A percentile compares a stretch with the other conserved stretches of the same genome.
phyloP scores from a whole-genome alignment of 2,329 filamentous ascomycete species.

The Colletotrichum acutatum region DNA sequence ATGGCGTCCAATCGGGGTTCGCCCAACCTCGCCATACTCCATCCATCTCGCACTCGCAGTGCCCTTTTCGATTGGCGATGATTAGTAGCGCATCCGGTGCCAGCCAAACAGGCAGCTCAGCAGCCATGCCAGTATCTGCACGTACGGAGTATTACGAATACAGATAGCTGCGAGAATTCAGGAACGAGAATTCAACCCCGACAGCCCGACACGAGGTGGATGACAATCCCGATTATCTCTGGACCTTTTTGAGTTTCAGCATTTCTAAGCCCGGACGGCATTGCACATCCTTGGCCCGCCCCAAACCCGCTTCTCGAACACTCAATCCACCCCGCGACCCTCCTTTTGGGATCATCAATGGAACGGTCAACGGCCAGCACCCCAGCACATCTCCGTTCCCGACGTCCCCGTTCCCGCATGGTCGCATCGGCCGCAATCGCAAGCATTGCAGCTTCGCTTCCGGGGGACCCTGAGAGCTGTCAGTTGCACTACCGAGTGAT shows the following conservation, averaged over 20 bases:
- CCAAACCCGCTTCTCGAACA: not conserved
- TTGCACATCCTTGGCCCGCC: not conserved
- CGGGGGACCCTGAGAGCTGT: not conserved
- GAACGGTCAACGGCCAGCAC: not conserved
- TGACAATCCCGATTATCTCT: not conserved
- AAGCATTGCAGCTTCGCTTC: not conserved
- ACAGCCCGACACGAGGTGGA: not conserved
- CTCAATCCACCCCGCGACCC: not conserved
- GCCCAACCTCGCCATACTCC: not conserved
- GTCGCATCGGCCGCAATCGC: not conserved
- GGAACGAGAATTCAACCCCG: no score
- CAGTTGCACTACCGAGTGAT: not conserved
- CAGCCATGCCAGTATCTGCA: not conserved
- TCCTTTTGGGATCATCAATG: not conserved
- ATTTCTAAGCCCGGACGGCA: constrained; percentile 6
- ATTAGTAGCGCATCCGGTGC: not conserved
- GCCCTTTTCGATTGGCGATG: not conserved
- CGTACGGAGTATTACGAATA: not conserved
- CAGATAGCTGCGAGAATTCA: no score
- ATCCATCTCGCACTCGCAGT: not conserved
- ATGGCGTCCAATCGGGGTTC: not conserved
- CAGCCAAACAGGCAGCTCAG: not conserved
- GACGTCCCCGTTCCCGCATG: constrained; percentile 4
- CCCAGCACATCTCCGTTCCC: not conserved
- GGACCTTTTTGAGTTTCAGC: not conserved